Base-by-base conservation (phyloP, 176 grass and related monocot genomes). In the Rhynchospora pubera region DNA sequence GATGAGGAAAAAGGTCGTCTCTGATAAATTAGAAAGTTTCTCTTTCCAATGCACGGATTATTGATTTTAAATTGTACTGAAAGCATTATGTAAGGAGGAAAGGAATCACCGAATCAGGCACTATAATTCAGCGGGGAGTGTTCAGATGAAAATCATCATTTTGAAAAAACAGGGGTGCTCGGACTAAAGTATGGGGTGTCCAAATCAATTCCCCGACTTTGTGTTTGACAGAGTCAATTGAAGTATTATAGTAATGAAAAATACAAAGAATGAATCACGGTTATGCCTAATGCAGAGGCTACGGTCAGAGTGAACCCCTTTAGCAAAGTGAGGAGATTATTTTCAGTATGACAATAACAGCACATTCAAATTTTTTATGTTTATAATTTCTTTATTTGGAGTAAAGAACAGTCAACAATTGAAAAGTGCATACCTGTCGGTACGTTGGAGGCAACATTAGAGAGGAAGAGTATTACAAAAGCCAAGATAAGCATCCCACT, bases 391-490 rank as follows among this genome's bases (percentile, higher is more conserved):
- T 15, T 7, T 19, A 75, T 75, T 75, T 75, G 47, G 71, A 53
- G 47, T 53, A 52, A 53, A 53, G 26, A 19, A 15, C 8, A 21
- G 26, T 28, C 0, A 26, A 74, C n/a, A 18, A 47, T 23, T 13
- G 2, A 53, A 15, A 11, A 70, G 5, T 18, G 64, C 77, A 56
- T 68, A 97, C 91, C 94, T 0, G 95, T 98, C 0, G 95, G 95
- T 6, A 98, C 95, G 5, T 98, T 98, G 19, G 95, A 98, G 3
- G 95, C 95, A 1, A 98, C 87, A 32, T 98, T 98, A 14, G 90
- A 98, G 75, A 98, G 90, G 48, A 98, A 46, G 0, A 98, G 85
- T 9, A 98, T 83, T 6, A 94, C 95, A 1, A 85, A 32, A 0
- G 92, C 83, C 34, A 98, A 90, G 8, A 98, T 47, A 1, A 82